A percentile compares a stretch with the other conserved stretches of the same genome.
Conservation (phyloP, 495 filamentous ascomycete genomes). For the Lasiosphaeris hirsuta region DNA sequence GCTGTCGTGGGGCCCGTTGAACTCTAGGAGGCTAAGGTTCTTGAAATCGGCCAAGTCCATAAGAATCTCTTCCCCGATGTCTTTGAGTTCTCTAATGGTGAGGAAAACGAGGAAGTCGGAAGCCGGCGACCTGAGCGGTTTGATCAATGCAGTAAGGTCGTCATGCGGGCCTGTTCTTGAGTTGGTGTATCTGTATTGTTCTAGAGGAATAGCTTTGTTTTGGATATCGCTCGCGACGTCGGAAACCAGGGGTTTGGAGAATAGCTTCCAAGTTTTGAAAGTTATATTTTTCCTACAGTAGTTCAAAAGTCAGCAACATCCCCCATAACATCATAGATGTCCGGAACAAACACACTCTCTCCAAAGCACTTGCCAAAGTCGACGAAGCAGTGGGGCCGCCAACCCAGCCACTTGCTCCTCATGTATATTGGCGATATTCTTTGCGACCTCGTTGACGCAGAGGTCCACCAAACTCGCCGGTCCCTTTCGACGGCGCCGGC, state of each 20-base stretch:
- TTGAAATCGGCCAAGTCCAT: constrained; percentile 24
- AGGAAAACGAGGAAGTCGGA: background rate
- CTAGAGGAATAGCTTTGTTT: background rate
- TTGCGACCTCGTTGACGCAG: too few species aligned
- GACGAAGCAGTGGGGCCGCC: too few species aligned
- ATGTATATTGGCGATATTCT: too few species aligned
- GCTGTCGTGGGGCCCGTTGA: background rate
- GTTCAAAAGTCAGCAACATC: too few species aligned
- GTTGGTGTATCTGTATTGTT: background rate
- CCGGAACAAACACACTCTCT: too few species aligned
- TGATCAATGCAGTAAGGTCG: background rate
- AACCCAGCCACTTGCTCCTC: too few species aligned
- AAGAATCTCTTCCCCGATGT: constrained; percentile 23
- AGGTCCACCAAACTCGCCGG: too few species aligned
- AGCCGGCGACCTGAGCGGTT: background rate
- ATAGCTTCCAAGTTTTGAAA: background rate
- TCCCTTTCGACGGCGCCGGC: too few species aligned
- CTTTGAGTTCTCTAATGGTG: background rate
- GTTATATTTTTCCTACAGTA: background rate
- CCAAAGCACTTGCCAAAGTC: too few species aligned
- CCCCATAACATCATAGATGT: too few species aligned
- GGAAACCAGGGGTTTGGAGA: background rate
- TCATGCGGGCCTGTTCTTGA: background rate
- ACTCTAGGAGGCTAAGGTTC: constrained; percentile 33
- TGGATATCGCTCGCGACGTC: too few species aligned